These are phyloP conservation scores for Saposhnikovia divaricata DNA, from an alignment of 129 eudicot genomes.

Conservation along the genomic window DNA sequence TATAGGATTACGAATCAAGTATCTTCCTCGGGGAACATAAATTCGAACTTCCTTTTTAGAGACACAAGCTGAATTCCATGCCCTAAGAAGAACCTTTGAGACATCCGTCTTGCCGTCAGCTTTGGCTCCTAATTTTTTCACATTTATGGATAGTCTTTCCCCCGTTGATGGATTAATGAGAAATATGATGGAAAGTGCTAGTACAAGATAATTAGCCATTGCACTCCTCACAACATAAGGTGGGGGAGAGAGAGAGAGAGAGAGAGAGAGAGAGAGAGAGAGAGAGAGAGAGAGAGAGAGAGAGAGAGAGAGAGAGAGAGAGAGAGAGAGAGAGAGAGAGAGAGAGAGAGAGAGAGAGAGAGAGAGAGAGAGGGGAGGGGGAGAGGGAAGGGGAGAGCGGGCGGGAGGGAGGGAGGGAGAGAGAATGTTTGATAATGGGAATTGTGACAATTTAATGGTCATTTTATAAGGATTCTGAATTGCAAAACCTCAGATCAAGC, in stretches of 20 bases:
- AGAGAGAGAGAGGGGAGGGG: too few relatives aligned
- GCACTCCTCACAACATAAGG: background rate
- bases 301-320: too few relatives aligned
- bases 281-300: too few relatives aligned
- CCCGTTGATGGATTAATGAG: background rate
- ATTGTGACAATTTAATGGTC: background rate
- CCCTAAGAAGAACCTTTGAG: slow-evolving; percentile 7
- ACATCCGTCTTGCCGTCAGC: slow-evolving; percentile 22
- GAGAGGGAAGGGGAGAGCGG: too few relatives aligned
- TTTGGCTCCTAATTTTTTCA: slow-evolving; percentile 13
- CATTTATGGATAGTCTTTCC: slow-evolving; percentile 1
- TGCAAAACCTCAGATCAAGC: background rate
- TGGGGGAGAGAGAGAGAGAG: too few relatives aligned
- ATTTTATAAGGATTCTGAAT: background rate
- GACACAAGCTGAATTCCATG: slow-evolving; percentile 23
- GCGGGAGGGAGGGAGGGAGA: background rate
- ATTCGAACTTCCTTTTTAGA: slow-evolving; percentile 32
- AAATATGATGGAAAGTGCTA: background rate
- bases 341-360: too few relatives aligned
- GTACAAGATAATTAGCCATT: background rate
- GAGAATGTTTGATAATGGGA: background rate
- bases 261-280: too few relatives aligned
- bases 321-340: background rate
- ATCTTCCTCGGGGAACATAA: slow-evolving; percentile 49
- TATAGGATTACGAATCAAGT: slow-evolving; percentile 18